Base-by-base conservation (phyloP, 768 basidiomycete genomes). In the Kwoniella mangroviensis region DNA sequence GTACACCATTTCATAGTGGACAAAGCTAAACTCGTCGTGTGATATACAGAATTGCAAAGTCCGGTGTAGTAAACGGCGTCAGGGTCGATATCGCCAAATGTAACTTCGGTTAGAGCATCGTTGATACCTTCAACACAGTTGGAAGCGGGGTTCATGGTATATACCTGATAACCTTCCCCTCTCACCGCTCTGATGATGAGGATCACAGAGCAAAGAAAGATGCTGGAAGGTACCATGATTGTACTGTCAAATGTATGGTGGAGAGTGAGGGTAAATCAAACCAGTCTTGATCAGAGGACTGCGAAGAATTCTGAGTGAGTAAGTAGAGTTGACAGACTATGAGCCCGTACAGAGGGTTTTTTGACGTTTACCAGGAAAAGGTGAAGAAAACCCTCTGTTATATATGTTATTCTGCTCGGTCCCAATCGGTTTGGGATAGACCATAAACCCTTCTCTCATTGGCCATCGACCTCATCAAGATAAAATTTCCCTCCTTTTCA, bases 1-100 rank as follows among this genome's bases (percentile, higher is more conserved):
- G 24, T 53, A 55, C 73, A 73, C 24, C 68, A 73, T 21, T 41
- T 70, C 52, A 55, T 57, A 7, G 13, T 42, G 45, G 65, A 73
- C 22, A 66, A 24, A 13, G 66, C 41, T 41, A 73, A 21, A 34
- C 65, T 63, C 10, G 69, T 68, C 4, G 60, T 24, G 17, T n/a
- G 58, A 12, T 54, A 19, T n/a, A 26, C 40, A 42, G 73, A 73
- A 42, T 34, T 56, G 52, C 69, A 73, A 28, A 55, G 34, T 19
- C 19, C 43, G 13, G 17, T 45, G 34, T 73, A 73, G 53, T 70
- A 73, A 4, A 24, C 45, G 15, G 61, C 66, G 6, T 52, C 42
- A 41, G 54, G 26, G 26, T 57, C 54, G 2, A 65, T 71, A 52
- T 73, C 73, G 55, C 52, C 28, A 56, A 60, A 73, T 4, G 53